Evolutionary conservation across 306 rosid species (phyloP), one percentile per base, ranked within the genome.

Genomic region (Abrus pulchellus): DNA sequence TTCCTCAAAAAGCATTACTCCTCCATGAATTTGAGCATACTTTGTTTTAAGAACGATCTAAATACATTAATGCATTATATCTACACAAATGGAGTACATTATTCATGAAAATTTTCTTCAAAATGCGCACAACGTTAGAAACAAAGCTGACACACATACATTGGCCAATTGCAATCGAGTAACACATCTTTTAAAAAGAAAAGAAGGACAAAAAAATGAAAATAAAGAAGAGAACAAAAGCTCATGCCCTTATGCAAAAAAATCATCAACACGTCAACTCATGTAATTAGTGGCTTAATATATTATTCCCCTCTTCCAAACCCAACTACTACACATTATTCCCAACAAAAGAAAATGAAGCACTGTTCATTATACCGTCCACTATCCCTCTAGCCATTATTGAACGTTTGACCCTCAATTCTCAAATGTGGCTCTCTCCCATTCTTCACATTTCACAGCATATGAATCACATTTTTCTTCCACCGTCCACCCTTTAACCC

Each of bases 281-380:
- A 13, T 6, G 20, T 9, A 70, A 52, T 34, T 53, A 7, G 61
- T 48, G 50, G 41, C 28, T 2, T 49, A 1, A 30, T 33, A 32
- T 75, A 63, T 49, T 3, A 50, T 64, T 9, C 1, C 43, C 45
- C 33, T 1, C 2, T 7, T 20, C 41, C 29, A 61, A 36, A 62
- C 34, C 50, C n/a, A 60, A 47, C 5, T 41, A 9, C 7, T 28
- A 13, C 33, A 36, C 20, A 56, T n/a, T 10, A 66, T 41, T 53
- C 32, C 75, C 82, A 76, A 52, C 75, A 66, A 12, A 77, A 66
- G 68, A 55, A 78, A 68, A 56, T 29, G 82, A 43, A 13, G 48
- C 68, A 78, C 20, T 48, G 48, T 68, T 34, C 13, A 32, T 9
- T 2, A 28, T 1, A 78, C 50, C 69, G 69, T 68, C 76, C 82